Percentiles rank a stretch among this genome's conserved stretches.
Evolutionary conservation across 2,329 filamentous ascomycete species (phyloP).

Genomic region (Gaeumannomyces tritici): DNA sequence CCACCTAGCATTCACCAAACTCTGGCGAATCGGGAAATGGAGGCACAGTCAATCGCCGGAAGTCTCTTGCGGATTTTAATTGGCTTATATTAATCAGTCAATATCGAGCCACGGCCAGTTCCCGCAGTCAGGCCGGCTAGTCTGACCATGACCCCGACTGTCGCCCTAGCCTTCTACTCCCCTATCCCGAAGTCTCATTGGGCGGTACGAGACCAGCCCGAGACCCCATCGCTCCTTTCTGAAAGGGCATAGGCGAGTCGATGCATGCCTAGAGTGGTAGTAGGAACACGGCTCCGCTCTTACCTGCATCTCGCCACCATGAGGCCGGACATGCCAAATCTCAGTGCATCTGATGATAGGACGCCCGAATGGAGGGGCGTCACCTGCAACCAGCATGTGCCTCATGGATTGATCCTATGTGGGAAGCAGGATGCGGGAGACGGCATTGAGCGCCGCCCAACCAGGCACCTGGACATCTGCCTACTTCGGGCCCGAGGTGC

Average conservation of each 20-base stretch:
- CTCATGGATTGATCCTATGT: neutral
- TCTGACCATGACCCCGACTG: too few species aligned
- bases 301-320: neutral
- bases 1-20: too few species aligned
- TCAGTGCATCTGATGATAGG: neutral
- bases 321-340: neutral
- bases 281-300: neutral
- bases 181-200: neutral
- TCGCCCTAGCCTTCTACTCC: neutral
- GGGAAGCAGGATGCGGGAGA: neutral
- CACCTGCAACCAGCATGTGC: neutral
- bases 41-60: constrained; percentile 3
- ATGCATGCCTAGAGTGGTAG: neutral
- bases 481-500: neutral
- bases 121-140: neutral
- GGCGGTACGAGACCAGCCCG: neutral
- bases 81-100: constrained; percentile 3
- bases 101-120: neutral
- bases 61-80: constrained; percentile 4
- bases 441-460: neutral
- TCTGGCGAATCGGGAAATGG: neutral
- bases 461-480: neutral
- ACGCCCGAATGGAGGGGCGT: neutral
- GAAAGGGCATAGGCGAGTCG: neutral
- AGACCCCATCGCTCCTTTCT: too few species aligned